phyloP scores from a whole-genome alignment of 805 yeast species.

The Cyberlindnera lachancei region DNA sequence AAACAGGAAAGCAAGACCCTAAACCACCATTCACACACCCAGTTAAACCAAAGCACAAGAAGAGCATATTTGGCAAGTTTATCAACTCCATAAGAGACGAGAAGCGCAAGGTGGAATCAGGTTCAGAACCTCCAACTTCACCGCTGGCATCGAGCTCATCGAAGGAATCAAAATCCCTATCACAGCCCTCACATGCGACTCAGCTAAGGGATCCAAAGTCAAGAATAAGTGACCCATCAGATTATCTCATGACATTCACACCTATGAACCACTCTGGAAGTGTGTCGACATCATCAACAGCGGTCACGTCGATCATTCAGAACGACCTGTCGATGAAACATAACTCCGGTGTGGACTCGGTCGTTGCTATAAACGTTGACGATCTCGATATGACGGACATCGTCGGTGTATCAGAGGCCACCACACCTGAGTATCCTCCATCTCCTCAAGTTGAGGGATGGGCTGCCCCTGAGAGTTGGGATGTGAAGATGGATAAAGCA shows the following conservation, averaged over 20 bases:
- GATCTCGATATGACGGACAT: slow-evolving; percentile 48
- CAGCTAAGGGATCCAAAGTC: background rate
- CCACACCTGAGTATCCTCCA: slow-evolving; percentile 1
- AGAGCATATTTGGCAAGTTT: slow-evolving; percentile 22
- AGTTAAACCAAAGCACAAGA: slow-evolving; percentile 32
- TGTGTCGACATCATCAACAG: slow-evolving; percentile 1
- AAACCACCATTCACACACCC: slow-evolving; percentile 44
- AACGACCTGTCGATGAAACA: background rate
- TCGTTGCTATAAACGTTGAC: slow-evolving; percentile 31
- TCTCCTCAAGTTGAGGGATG: slow-evolving; percentile 27
- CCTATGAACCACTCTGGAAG: background rate
- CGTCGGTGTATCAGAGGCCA: slow-evolving; percentile 17
- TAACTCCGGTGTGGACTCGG: slow-evolving; percentile 23
- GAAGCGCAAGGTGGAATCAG: slow-evolving; percentile 2
- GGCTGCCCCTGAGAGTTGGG: slow-evolving; percentile 60
- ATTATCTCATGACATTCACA: background rate
- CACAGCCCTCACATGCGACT: slow-evolving; percentile 9
- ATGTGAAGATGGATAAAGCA: slow-evolving; percentile 33
- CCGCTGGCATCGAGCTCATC: background rate
- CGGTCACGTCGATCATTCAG: background rate
- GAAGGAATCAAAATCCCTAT: background rate
- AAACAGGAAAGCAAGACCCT: slow-evolving; percentile 20
- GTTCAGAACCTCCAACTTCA: too few species aligned
- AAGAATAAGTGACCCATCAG: background rate
- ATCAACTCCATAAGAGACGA: slow-evolving; percentile 21